These are phyloP conservation scores for Pulveroboletus sp. DNA, from an alignment of 768 basidiomycete species.

Conservation along the genomic window DNA sequence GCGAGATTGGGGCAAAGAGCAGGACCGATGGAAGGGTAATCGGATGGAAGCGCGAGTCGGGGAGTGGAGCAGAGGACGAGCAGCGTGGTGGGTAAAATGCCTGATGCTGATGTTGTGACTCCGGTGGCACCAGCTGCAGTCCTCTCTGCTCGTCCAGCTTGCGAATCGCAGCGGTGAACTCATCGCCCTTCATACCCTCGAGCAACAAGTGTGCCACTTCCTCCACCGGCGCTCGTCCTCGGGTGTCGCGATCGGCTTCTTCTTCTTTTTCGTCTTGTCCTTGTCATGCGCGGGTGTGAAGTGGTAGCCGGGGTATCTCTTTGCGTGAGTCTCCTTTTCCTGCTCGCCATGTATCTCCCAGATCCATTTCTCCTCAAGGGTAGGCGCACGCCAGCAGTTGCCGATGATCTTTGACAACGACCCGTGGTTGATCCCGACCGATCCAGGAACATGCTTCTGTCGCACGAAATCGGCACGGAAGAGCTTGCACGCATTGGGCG, in stretches of 20 bases:
- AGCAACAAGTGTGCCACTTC: conserved; percentile 61
- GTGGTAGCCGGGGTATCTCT: conserved; percentile 60
- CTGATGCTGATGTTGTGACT: conserved; percentile 10
- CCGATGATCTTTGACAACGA: conserved; percentile 50
- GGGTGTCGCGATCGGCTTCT: conserved; percentile 12
- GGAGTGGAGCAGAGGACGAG: conserved; percentile 61
- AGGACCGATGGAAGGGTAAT: conserved; percentile 45
- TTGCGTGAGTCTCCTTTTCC: conserved; percentile 70
- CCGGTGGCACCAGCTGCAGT: not conserved
- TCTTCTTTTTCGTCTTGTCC: conserved; percentile 43
- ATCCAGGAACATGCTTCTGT: conserved; percentile 48
- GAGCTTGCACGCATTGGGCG: conserved; percentile 35
- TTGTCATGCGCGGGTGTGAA: conserved; percentile 45
- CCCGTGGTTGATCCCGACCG: conserved; percentile 47
- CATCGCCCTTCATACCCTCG: conserved; percentile 66
- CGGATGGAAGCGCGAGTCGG: conserved; percentile 36
- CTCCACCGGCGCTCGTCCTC: conserved; percentile 38
- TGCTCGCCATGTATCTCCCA: conserved; percentile 74
- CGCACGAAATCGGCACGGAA: conserved; percentile 36
- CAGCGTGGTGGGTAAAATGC: conserved; percentile 44
- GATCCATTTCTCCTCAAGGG: conserved; percentile 62
- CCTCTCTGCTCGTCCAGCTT: conserved; percentile 39
- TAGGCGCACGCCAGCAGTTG: conserved; percentile 63
- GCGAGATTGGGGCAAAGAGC: conserved; percentile 38
- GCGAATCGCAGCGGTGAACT: conserved; percentile 60